These are phyloP conservation scores for Gaultheria prostrata DNA, from an alignment of 148 eudicot genomes.

Conservation along the genomic window DNA sequence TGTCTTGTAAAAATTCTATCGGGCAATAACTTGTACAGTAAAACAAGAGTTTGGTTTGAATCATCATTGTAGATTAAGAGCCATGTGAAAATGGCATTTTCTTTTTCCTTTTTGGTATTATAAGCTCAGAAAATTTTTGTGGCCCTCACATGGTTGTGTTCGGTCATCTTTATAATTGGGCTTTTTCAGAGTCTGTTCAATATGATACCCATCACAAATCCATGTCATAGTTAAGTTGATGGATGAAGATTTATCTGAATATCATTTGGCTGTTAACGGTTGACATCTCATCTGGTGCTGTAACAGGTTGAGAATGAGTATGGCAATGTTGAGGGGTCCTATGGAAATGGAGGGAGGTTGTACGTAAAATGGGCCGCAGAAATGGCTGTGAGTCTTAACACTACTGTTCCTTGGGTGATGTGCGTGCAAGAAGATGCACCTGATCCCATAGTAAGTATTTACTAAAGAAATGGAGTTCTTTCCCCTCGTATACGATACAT, in stretches of 20 bases:
- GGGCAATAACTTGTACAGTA: background rate
- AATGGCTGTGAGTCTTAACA: slow-evolving; percentile 43
- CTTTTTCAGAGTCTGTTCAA: background rate
- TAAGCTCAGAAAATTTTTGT: background rate
- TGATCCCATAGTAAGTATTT: slow-evolving; percentile 40
- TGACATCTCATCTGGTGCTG: background rate
- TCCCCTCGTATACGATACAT: background rate
- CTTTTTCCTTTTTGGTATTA: background rate
- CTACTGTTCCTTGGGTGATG: slow-evolving; percentile 59
- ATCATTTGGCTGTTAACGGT: background rate
- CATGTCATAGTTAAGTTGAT: background rate
- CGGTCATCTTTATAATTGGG: background rate
- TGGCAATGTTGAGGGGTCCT: slow-evolving; percentile 45
- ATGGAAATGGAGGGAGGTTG: slow-evolving; percentile 36
- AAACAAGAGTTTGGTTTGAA: background rate
- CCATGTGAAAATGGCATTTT: background rate
- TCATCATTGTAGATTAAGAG: background rate
- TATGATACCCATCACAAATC: background rate
- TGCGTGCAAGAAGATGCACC: slow-evolving; percentile 45
- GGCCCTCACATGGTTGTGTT: background rate
- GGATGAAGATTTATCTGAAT: background rate
- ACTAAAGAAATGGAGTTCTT: too few species aligned
- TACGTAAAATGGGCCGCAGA: slow-evolving; percentile 57
- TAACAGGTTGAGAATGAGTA: slow-evolving; percentile 51
- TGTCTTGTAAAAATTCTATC: background rate